Base-by-base conservation (phyloP, 208 protist genomes). In the Leishmania turanica region DNA sequence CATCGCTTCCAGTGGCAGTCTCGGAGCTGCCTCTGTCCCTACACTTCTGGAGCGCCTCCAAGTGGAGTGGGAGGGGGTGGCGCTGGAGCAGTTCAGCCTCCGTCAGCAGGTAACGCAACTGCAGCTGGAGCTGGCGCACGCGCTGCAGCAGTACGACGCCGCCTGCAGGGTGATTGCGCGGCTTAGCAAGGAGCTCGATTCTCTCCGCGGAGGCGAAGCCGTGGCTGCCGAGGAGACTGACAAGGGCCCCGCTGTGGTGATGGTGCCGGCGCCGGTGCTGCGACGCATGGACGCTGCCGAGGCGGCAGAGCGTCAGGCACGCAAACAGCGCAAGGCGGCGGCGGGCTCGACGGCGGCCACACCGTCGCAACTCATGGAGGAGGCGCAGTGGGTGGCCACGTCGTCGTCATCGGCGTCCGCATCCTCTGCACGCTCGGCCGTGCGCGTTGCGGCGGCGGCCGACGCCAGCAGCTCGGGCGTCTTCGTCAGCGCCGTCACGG, bases 61-160 rank as follows among this genome's bases (percentile, higher is more conserved):
- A 87, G 94, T 94, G 31, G 99, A 99, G 91, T 99, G 99, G 99
- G 99, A 99, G 81, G 92, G 97, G 6, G 64, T 98, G n/a, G 99
- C 99, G 93, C 88, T 99, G 54, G 99, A 99, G 91, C 98, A 98
- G 77, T 99, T 98, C 87, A 86, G 88, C 47, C 87, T 99, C 64
- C 98, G 99, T 45, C 91, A 99, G 87, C 92, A 98, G 71, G 89
- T 99, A 37, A 89, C 95, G 15, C 87, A 92, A 70, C 90, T 92
- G 73, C 91, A 98, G 82, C 94, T 99, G 84, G 98, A 99, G 87
- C 95, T 99, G 11, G 92, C 98, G 9, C 98, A 99, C 85, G 92
- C 99, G 9, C 87, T 99, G 74, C 99, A 99, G 83, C 98, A 99
- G 92, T 98, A 99, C 86, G 99, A 99, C 85, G 99, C 99, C 51